A percentile compares a stretch with the other conserved stretches of the same genome.
Evolutionary conservation across 2,329 filamentous ascomycete species (phyloP).

Genomic region (Epichloe sp.): DNA sequence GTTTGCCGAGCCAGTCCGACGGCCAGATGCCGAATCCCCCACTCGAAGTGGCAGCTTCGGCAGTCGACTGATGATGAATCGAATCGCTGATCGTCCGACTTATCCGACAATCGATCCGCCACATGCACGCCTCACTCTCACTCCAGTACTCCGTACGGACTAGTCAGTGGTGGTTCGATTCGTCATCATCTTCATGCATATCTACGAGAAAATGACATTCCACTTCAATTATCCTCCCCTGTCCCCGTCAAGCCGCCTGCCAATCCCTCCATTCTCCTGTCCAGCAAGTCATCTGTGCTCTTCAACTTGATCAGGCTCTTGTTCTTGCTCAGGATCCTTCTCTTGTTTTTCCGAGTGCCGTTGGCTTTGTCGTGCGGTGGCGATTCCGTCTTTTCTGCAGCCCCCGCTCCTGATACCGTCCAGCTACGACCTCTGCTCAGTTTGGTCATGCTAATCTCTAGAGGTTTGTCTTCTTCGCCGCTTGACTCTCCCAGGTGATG

Average conservation of each 20-base stretch:
- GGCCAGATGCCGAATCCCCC: no score
- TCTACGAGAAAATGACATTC: not conserved
- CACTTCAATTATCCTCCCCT: conserved; percentile 28
- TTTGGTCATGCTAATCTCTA: conserved; percentile 64
- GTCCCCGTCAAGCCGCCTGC: conserved; percentile 39
- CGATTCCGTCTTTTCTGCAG: conserved; percentile 12
- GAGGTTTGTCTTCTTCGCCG: conserved; percentile 65
- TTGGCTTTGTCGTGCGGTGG: conserved; percentile 3
- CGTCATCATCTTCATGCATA: not conserved
- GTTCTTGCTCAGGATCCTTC: conserved; percentile 24
- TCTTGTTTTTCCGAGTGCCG: conserved; percentile 11
- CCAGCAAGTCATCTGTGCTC: conserved; percentile 44
- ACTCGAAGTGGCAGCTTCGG: no score
- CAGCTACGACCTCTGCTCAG: conserved; percentile 22
- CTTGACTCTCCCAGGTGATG: conserved; percentile 42
- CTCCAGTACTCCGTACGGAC: no score
- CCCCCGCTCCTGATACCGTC: conserved; percentile 14
- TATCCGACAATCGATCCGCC: no score
- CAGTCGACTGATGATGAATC: no score
- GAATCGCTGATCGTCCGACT: no score
- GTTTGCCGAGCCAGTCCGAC: no score
- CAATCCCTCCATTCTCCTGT: conserved; percentile 44
- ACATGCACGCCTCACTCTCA: no score
- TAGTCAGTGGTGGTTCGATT: no score
- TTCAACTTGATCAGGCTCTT: conserved; percentile 39